Evolutionary conservation across 495 filamentous ascomycete genomes (phyloP).

Genomic region (Aspergillus bridgeri): DNA sequence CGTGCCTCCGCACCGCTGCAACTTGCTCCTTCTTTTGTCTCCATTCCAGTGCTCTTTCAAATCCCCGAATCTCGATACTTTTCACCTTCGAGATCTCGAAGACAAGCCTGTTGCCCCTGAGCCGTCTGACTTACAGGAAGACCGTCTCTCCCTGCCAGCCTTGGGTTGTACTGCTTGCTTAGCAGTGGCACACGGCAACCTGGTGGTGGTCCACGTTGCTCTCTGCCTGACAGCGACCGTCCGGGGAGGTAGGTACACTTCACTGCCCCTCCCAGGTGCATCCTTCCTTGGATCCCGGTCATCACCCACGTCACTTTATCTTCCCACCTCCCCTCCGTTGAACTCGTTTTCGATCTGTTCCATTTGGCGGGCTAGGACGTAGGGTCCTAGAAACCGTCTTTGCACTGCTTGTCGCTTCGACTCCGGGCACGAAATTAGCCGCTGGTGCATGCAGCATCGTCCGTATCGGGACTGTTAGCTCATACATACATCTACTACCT

Average conservation of each 20-base stretch:
- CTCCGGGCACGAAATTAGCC: not conserved
- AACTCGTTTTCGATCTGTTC: not conserved
- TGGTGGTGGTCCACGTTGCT: constrained; percentile 6
- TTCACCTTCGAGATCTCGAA: not conserved
- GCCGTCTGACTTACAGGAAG: not conserved
- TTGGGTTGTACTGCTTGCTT: not conserved
- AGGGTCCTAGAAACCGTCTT: not conserved
- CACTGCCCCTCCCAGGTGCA: not conserved
- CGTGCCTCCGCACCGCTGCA: constrained; percentile 9
- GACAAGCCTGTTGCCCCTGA: not conserved
- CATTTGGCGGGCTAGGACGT: not conserved
- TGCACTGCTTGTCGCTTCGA: not conserved
- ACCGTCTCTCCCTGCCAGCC: not conserved
- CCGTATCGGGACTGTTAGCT: not conserved
- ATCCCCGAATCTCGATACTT: not conserved
- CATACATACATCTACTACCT: not conserved
- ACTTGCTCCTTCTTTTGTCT: not conserved
- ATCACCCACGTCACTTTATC: not conserved
- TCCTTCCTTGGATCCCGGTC: not conserved
- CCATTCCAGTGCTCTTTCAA: not conserved
- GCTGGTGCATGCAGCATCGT: not conserved
- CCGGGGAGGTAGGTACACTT: constrained; percentile 16
- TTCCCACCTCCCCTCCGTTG: not conserved
- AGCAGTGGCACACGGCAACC: not conserved
- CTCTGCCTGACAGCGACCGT: constrained; percentile 20